phyloP scores from a whole-genome alignment of 2,329 filamentous ascomycete genomes.

The Lecanicillium sp. region DNA sequence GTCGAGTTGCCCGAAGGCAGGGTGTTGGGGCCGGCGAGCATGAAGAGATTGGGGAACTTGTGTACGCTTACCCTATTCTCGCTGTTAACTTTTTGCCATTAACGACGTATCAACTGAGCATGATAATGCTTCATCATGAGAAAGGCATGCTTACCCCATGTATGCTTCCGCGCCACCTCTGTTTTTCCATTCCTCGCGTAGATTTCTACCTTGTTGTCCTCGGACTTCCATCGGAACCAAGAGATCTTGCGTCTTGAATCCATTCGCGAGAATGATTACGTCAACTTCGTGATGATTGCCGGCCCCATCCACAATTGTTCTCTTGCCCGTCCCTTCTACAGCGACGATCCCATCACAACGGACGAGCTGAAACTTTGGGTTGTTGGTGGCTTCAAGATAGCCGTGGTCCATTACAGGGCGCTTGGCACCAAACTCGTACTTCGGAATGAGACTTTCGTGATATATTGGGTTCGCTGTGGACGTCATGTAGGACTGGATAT shows the following conservation, averaged over 20 bases:
- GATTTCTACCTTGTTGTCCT: neutral
- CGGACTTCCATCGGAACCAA: neutral
- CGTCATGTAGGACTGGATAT: neutral
- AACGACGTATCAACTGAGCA: no score
- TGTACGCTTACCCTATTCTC: neutral
- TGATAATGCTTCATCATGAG: no score
- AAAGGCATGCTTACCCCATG: neutral
- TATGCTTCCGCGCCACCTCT: neutral
- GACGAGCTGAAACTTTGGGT: neutral
- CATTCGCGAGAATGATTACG: neutral
- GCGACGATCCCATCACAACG: no score
- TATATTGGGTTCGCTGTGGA: neutral
- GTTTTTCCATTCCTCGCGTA: neutral
- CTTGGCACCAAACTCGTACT: neutral
- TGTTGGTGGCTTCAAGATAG: neutral
- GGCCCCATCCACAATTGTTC: neutral
- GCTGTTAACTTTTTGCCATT: no score
- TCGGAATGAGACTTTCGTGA: neutral
- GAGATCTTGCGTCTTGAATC: neutral
- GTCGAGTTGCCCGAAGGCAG: slow-evolving; percentile 1
- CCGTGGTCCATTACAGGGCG: neutral
- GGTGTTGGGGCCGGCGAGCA: slow-evolving; percentile 4
- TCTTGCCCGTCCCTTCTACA: no score
- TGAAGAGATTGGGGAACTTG: slow-evolving; percentile 2
- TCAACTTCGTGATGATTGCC: neutral